Base-by-base conservation (phyloP, 1,284 basidiomycete genomes). In the Anthracocystis setariae region DNA sequence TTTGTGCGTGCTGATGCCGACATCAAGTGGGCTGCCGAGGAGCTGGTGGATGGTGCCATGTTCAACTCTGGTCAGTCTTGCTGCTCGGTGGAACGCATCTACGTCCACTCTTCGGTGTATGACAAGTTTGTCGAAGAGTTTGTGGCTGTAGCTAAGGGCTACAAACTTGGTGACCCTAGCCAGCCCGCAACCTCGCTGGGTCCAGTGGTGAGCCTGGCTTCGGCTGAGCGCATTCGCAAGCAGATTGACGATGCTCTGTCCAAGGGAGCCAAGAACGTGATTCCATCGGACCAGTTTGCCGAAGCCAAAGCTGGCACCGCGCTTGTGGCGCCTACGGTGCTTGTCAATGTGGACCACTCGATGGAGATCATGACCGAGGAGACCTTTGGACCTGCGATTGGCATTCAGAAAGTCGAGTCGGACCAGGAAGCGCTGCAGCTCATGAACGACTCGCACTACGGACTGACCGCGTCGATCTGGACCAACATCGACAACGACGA, bases 381-480 rank as follows among this genome's bases (percentile, higher is more conserved):
- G 58, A 83, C 82, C 2, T 83, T 83, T 71, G 94, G 94, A 0
- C 94, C 94, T 0, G 88, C 94, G 8, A 86, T 95, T 33, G 93
- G 93, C 8, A 93, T 97, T 71, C 91, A 92, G 85, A 93, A 92
- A 86, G 91, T 91, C 21, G 85, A 87, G 13, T 89, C 89, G 0
- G 93, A 94, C 78, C 89, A 90, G 48, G 92, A 95, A 82, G 94
- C 94, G 0, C 85, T 97, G 57, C 81, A 84, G 32, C 87, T 96
- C 29, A 97, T 98, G 92, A 97, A 98, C 83, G 93, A 97, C 84
- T 96, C 93, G n/a, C 88, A 88, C 1, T 97, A 94, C 81, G 94
- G 94, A 13, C 86, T 98, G 32, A 98, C 94, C 1, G 92, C 92
- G 1, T 93, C 92, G 18, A 84, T 98, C 27, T 98, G 94, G 94